A percentile compares a stretch with the other conserved stretches of the same genome.
Evolutionary conservation across 306 rosid genomes (phyloP).

Genomic region (Comarum palustre): DNA sequence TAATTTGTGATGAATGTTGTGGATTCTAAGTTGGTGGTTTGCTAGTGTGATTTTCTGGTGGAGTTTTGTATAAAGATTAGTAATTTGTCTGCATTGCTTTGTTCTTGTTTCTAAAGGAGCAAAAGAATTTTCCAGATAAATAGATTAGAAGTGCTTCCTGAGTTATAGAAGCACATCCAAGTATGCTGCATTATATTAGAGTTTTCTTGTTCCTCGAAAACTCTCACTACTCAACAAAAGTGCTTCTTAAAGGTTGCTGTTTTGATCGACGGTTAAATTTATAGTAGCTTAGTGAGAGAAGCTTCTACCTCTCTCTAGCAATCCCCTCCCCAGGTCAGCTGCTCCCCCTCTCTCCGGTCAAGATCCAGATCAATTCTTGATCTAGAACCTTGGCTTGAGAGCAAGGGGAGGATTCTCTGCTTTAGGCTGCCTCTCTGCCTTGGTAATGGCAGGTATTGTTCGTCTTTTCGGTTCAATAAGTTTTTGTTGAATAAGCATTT

Average conservation of each 20-base stretch:
- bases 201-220: neutral
- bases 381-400: too few species aligned
- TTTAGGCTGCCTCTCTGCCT: too few species aligned
- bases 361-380: too few species aligned
- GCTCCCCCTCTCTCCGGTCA: too few species aligned
- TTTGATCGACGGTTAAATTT: too few species aligned
- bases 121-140: neutral
- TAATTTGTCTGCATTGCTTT: conserved; percentile 8
- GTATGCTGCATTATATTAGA: neutral
- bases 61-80: conserved; percentile 36
- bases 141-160: neutral
- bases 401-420: too few species aligned
- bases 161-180: neutral
- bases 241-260: conserved; percentile 4
- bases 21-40: conserved; percentile 16
- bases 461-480: too few species aligned
- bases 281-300: too few species aligned
- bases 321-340: too few species aligned
- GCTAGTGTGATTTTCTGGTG: conserved; percentile 32
- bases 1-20: conserved; percentile 47
- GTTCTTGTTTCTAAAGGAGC: neutral
- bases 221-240: neutral
- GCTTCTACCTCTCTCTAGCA: too few species aligned
- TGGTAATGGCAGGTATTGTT: too few species aligned
- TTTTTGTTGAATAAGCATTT: neutral